phyloP scores from a whole-genome alignment of 169 alveolate genomes.

The Plasmodium inui region DNA sequence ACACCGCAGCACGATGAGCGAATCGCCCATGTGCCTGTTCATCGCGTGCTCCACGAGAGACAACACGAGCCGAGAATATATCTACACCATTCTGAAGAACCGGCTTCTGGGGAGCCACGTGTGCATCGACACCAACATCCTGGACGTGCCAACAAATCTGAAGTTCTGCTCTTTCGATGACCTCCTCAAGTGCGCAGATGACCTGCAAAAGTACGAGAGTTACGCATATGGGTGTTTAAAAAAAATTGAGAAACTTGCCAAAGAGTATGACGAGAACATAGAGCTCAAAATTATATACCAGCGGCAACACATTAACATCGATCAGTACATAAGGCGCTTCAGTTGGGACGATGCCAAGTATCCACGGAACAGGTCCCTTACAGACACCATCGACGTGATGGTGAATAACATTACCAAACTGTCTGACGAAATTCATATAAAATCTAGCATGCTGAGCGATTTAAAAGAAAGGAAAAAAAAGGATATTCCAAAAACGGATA shows the following conservation, averaged over 20 bases:
- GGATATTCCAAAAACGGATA: conserved; percentile 76
- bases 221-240: conserved; percentile 85
- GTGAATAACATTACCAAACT: conserved; percentile 86
- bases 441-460: conserved; percentile 86
- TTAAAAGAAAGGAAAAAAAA: conserved; percentile 82
- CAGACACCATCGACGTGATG: conserved; percentile 86
- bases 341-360: conserved; percentile 92
- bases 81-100: conserved; percentile 79
- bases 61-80: conserved; percentile 80
- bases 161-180: conserved; percentile 88
- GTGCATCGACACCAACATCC: conserved; percentile 80
- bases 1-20: conserved; percentile 35
- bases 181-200: conserved; percentile 86
- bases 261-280: conserved; percentile 80
- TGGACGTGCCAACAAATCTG: conserved; percentile 87
- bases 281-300: conserved; percentile 84
- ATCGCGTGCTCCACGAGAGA: conserved; percentile 82
- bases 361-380: conserved; percentile 88
- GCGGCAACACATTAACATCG: conserved; percentile 84
- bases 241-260: conserved; percentile 82
- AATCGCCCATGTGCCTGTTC: conserved; percentile 77
- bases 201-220: conserved; percentile 86
- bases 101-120: conserved; percentile 79
- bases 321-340: conserved; percentile 86
- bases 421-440: conserved; percentile 85